These are phyloP conservation scores for Ganoderma sp. DNA, from an alignment of 1,284 basidiomycete genomes.

Conservation along the genomic window DNA sequence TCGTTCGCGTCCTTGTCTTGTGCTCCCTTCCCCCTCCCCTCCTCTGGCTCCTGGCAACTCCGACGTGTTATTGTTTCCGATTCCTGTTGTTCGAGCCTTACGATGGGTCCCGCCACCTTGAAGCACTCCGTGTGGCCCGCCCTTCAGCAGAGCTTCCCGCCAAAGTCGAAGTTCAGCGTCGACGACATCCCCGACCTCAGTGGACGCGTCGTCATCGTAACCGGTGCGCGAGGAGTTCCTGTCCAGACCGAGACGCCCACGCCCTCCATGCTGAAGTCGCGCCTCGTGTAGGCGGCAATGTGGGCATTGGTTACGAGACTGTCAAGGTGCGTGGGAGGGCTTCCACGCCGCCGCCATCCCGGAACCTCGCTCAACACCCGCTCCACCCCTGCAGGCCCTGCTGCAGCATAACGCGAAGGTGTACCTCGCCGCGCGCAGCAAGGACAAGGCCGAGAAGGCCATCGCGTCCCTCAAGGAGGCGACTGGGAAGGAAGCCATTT, in stretches of 20 bases:
- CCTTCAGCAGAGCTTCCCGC: conserved; percentile 39
- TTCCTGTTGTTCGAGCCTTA: not conserved
- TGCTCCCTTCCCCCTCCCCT: no score
- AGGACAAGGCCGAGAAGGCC: conserved; percentile 48
- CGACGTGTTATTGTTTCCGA: not conserved
- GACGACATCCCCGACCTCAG: conserved; percentile 59
- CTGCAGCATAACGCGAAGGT: conserved; percentile 56
- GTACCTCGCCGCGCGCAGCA: conserved; percentile 54
- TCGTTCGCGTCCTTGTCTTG: not conserved
- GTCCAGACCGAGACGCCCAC: not conserved
- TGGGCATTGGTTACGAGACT: conserved; percentile 50
- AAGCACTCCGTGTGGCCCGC: conserved; percentile 1
- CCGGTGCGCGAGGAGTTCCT: conserved; percentile 37
- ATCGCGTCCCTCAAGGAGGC: conserved; percentile 49
- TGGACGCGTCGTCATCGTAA: conserved; percentile 51
- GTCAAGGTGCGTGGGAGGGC: conserved; percentile 30
- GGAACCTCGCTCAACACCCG: not conserved
- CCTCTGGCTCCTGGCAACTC: not conserved
- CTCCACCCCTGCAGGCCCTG: conserved; percentile 40
- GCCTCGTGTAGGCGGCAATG: conserved; percentile 43
- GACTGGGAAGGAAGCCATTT: conserved; percentile 46
- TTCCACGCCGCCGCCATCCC: not conserved
- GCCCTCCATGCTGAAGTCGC: not conserved
- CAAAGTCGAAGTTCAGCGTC: conserved; percentile 49
- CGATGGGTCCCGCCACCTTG: conserved; percentile 15